Percentiles rank a stretch among this genome's conserved stretches.
Conservation (phyloP, 129 eudicot species). For the Centrapalus pauciflorus region DNA sequence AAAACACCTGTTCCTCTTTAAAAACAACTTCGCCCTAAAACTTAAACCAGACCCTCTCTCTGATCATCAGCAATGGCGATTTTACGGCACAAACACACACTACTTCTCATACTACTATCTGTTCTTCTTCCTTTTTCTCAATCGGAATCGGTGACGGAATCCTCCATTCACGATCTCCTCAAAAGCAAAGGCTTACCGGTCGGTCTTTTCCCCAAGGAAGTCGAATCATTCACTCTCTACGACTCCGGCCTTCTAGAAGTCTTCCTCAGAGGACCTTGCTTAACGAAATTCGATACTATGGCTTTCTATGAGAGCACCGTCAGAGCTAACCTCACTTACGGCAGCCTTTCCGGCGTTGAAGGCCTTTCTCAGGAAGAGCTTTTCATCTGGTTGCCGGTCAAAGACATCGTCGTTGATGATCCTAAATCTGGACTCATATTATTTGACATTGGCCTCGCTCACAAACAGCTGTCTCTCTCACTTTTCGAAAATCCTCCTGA, state of each 20-base stretch:
- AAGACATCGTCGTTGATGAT: conserved; percentile 65
- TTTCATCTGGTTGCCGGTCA: conserved; percentile 75
- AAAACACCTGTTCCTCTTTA: conserved; percentile 6
- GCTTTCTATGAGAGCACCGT: conserved; percentile 59
- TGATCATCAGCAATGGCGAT: conserved; percentile 35
- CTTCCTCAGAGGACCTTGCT: conserved; percentile 48
- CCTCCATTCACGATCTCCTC: conserved; percentile 71
- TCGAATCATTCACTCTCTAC: conserved; percentile 46
- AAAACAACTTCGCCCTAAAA: conserved; percentile 24
- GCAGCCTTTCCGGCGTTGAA: conserved; percentile 58
- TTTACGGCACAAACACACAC: conserved; percentile 8
- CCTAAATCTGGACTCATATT: conserved; percentile 66
- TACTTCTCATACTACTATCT: conserved; percentile 4
- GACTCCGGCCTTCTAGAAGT: conserved; percentile 64
- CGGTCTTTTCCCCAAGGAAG: conserved; percentile 65
- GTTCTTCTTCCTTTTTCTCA: neutral
- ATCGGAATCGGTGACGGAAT: conserved; percentile 18
- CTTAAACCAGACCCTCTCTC: conserved; percentile 23
- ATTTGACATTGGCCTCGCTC: conserved; percentile 65
- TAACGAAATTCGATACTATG: conserved; percentile 65
- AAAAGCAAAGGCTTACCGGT: conserved; percentile 59
- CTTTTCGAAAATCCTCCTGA: conserved; percentile 83
- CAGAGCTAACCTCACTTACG: conserved; percentile 65
- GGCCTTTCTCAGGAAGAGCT: conserved; percentile 72
- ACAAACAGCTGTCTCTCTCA: conserved; percentile 69